Evolutionary conservation across 768 basidiomycete genomes (phyloP).

Genomic region (Rhizopogon rudus): DNA sequence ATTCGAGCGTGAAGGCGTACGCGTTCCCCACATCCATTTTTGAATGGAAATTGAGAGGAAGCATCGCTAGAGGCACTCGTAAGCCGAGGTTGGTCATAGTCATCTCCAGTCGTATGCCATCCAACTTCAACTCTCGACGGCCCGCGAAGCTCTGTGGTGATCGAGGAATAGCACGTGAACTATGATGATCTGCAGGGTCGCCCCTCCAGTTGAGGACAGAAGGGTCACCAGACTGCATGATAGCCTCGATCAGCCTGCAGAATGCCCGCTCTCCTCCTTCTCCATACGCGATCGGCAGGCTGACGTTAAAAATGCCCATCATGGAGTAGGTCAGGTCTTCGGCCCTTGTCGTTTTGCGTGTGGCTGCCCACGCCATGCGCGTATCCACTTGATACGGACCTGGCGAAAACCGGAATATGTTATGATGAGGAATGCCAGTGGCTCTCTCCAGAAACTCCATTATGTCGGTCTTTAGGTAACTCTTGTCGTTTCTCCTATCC

Average conservation of each 20-base stretch:
- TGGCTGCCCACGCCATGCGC: constrained; percentile 19
- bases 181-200: neutral
- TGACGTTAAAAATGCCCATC: constrained; percentile 19
- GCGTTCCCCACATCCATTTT: no score
- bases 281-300: constrained; percentile 18
- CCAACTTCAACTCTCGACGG: no score
- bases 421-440: no score
- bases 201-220: constrained; percentile 2
- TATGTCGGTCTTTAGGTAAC: constrained; percentile 2
- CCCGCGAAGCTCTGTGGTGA: no score
- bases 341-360: constrained; percentile 16
- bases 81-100: neutral
- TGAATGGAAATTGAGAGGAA: neutral
- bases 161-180: no score
- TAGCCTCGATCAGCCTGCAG: constrained; percentile 11
- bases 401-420: neutral
- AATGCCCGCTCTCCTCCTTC: constrained; percentile 19
- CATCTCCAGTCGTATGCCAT: neutral
- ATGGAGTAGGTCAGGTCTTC: constrained; percentile 22
- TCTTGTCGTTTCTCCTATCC: constrained; percentile 9
- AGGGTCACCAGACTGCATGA: constrained; percentile 1
- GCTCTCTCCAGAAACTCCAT: constrained; percentile 1
- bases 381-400: constrained; percentile 11
- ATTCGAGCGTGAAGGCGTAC: no score
- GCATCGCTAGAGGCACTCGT: neutral